Evolutionary conservation across 1,284 basidiomycete species (phyloP).

Genomic region (Cutaneotrichosporon sp.): DNA sequence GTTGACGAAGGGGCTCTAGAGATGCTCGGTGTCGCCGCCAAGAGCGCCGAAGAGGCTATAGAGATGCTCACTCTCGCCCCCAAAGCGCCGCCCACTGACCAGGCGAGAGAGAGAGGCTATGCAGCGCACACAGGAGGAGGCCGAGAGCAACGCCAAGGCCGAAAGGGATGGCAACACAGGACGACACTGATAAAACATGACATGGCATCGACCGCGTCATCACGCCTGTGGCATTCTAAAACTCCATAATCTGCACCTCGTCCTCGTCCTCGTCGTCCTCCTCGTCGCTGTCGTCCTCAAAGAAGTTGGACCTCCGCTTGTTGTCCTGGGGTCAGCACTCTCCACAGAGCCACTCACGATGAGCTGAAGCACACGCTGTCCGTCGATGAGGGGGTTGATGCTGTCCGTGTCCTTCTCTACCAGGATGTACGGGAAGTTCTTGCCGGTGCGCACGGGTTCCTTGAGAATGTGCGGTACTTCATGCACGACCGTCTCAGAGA

Average conservation of each 20-base stretch:
- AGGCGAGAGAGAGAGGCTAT: too few relatives aligned
- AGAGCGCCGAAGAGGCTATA: too few relatives aligned
- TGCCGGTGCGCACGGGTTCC: constrained; percentile 20
- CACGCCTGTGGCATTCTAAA: too few relatives aligned
- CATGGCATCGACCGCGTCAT: not conserved
- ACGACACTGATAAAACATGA: not conserved
- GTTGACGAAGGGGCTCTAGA: too few relatives aligned
- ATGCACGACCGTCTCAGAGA: constrained; percentile 23
- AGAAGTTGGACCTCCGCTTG: too few relatives aligned
- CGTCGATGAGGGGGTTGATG: constrained; percentile 39
- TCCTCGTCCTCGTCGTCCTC: not conserved
- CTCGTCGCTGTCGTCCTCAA: not conserved
- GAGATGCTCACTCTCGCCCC: too few relatives aligned
- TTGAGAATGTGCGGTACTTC: not conserved
- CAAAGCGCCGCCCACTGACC: too few relatives aligned
- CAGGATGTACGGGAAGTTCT: constrained; percentile 35
- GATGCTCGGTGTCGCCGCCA: too few relatives aligned
- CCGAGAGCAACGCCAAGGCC: too few relatives aligned
- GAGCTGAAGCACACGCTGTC: constrained; percentile 33
- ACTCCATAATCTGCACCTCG: constrained; percentile 27
- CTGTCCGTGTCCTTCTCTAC: constrained; percentile 19
- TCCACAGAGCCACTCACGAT: not conserved
- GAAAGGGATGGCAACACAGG: too few relatives aligned
- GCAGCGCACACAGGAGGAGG: too few relatives aligned
- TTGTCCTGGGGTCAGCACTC: not conserved